Conservation (phyloP, 2,329 filamentous ascomycete species). For the Dactylellina parvicollis region DNA sequence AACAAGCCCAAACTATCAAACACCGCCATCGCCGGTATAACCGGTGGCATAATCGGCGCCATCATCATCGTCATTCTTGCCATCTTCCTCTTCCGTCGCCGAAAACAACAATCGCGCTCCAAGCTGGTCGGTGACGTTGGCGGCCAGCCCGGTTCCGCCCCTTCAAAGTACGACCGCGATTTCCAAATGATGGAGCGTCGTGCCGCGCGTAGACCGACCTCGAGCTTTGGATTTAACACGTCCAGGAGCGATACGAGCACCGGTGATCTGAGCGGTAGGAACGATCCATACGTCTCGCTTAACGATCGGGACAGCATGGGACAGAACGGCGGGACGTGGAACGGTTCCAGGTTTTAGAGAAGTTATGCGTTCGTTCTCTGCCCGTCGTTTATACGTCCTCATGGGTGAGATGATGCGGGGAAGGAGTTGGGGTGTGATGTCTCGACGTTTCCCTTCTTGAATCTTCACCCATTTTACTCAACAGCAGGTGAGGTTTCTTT, state of each 20-base stretch:
- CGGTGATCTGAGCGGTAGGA: constrained; percentile 24
- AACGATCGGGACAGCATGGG: constrained; percentile 31
- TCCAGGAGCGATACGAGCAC: constrained; percentile 44
- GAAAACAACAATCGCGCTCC: constrained; percentile 21
- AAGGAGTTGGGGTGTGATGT: not conserved
- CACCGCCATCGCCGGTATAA: constrained; percentile 33
- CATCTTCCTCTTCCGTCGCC: constrained; percentile 44
- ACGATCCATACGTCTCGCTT: constrained; percentile 44
- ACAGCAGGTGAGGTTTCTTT: too few relatives aligned
- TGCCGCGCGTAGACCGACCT: constrained; percentile 39
- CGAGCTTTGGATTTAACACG: constrained; percentile 52
- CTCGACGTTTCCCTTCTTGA: not conserved
- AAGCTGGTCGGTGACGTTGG: constrained; percentile 36
- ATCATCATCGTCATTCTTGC: constrained; percentile 26
- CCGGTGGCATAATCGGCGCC: constrained; percentile 29
- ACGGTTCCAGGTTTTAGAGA: constrained; percentile 40
- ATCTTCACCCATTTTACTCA: not conserved
- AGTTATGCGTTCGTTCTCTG: constrained; percentile 5
- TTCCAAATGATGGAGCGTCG: constrained; percentile 53
- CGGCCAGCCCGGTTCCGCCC: constrained; percentile 6
- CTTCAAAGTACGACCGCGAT: constrained; percentile 50
- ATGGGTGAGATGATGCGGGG: not conserved
- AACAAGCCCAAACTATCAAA: constrained; percentile 4
- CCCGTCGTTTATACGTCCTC: not conserved
- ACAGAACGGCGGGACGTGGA: constrained; percentile 41